Evolutionary conservation across 1,139 yeast genomes (phyloP), one percentile per base, ranked within the genome.

Genomic region (Candida sp.): DNA sequence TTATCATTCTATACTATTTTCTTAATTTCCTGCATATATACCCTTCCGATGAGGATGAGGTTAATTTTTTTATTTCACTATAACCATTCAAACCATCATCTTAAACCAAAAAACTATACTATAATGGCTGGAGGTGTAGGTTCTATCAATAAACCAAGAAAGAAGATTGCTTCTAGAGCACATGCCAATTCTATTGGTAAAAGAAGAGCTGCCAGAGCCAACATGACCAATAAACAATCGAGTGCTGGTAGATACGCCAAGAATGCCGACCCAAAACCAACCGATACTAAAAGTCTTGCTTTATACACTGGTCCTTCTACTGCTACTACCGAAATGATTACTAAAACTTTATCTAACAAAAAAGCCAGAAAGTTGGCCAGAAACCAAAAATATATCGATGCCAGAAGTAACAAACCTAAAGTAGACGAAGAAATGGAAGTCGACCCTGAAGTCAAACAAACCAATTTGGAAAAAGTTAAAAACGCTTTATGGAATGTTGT

Each of bases 291-390:
- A 23, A 78, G 87, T n/a, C 56, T 82, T 41, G 88, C 87, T n/a
- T 63, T 84, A 50, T 82, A 78, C 65, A 73, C 75, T 45, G 80
- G 82, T 12, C 60, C 55, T 29, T 54, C 63, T 3, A 55, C 68
- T 6, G 43, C 51, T 21, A 55, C 68, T n/a, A 74, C 77, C 19
- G 67, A 67, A 1, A 55, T 83, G 44, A 82, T 84, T 35, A 83
- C 80, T 39, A 73, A 68, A 42, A 78, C 89, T 1, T 70, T 88
- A 45, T 84, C 95, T 32, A 87, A 84, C 55, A 90, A 90, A 69
- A 82, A 87, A 66, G 83, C 88, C 38, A 79, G 84, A 70, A 90
- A 90, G 69, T 76, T 87, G 53, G 88, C 82, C 52, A 82, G 97
- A 73, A 87, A 87, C 61, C 74, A 81, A 58, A 84, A 81, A 58